Conservation (phyloP, 176 grass and related monocot genomes). For the Rhynchospora tenuis region DNA sequence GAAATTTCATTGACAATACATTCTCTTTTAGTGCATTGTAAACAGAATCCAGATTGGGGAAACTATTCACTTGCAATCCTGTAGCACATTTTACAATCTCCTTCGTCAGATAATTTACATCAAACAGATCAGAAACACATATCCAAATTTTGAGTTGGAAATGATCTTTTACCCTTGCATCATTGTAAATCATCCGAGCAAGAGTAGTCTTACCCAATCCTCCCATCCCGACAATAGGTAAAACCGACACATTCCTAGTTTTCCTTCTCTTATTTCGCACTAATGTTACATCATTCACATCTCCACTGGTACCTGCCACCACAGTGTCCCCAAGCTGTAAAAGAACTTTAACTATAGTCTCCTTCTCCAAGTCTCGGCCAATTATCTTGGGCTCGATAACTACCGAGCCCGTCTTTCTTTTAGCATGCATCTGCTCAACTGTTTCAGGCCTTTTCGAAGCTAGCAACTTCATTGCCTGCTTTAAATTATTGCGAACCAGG, state of each 20-base stretch:
- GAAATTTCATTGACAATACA: constrained; percentile 27
- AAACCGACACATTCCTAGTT: constrained; percentile 20
- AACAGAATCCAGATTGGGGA: constrained; percentile 24
- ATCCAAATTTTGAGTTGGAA: constrained; percentile 34
- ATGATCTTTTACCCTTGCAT: constrained; percentile 11
- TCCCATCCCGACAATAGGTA: constrained; percentile 38
- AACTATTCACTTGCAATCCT: neutral
- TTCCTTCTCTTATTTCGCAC: constrained; percentile 10
- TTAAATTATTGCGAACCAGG: neutral
- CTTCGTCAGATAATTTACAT: constrained; percentile 33
- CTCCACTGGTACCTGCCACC: neutral
- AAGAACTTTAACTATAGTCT: constrained; percentile 8
- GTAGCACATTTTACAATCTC: constrained; percentile 36
- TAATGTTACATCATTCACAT: neutral
- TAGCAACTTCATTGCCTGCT: constrained; percentile 14
- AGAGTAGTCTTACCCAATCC: constrained; percentile 50
- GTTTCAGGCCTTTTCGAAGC: neutral
- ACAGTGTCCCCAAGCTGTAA: neutral
- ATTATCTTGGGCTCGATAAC: neutral
- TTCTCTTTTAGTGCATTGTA: constrained; percentile 13
- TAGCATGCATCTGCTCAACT: neutral
- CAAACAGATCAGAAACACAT: constrained; percentile 33
- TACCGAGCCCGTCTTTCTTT: neutral
- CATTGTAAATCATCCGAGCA: constrained; percentile 36
- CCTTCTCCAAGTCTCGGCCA: constrained; percentile 13